phyloP scores from a whole-genome alignment of 257 asterid species.

The Henckelia pumila region DNA sequence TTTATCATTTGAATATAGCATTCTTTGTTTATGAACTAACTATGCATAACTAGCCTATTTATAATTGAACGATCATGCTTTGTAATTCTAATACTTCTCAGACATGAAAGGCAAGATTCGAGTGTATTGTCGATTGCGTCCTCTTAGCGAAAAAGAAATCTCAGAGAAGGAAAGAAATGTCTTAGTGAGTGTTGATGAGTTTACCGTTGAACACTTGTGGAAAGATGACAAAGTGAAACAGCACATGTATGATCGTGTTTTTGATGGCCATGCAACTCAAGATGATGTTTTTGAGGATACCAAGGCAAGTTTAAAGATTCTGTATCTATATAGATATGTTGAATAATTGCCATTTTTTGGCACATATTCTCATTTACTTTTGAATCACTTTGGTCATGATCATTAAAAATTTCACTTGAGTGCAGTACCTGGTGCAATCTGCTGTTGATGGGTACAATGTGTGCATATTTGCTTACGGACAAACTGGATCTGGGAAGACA shows the following conservation, averaged over 20 bases:
- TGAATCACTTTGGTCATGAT: slow-evolving; percentile 12
- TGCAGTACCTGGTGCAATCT: slow-evolving; percentile 94
- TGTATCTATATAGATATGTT: background rate
- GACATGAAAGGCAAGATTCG: slow-evolving; percentile 98
- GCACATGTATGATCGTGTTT: slow-evolving; percentile 88
- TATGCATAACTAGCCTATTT: background rate
- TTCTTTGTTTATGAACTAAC: slow-evolving; percentile 2
- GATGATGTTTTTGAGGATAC: slow-evolving; percentile 92
- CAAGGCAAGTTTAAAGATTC: slow-evolving; percentile 53
- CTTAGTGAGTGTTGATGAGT: slow-evolving; percentile 66
- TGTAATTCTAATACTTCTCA: slow-evolving; percentile 27
- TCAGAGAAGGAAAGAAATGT: slow-evolving; percentile 60
- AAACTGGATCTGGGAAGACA: slow-evolving; percentile 99
- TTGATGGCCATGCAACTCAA: slow-evolving; percentile 77
- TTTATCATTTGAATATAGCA: slow-evolving; percentile 5
- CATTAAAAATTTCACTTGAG: slow-evolving; percentile 11
- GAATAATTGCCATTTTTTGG: slow-evolving; percentile 6
- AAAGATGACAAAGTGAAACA: slow-evolving; percentile 78
- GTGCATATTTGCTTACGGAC: slow-evolving; percentile 97
- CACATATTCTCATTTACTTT: slow-evolving; percentile 16
- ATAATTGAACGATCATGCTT: slow-evolving; percentile 14
- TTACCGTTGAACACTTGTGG: slow-evolving; percentile 89
- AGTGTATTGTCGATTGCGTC: slow-evolving; percentile 91
- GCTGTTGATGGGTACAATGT: slow-evolving; percentile 95
- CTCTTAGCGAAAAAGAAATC: slow-evolving; percentile 75